These are phyloP conservation scores for Botryococcus braunii DNA, from an alignment of 163 green algal genomes.

Conservation along the genomic window DNA sequence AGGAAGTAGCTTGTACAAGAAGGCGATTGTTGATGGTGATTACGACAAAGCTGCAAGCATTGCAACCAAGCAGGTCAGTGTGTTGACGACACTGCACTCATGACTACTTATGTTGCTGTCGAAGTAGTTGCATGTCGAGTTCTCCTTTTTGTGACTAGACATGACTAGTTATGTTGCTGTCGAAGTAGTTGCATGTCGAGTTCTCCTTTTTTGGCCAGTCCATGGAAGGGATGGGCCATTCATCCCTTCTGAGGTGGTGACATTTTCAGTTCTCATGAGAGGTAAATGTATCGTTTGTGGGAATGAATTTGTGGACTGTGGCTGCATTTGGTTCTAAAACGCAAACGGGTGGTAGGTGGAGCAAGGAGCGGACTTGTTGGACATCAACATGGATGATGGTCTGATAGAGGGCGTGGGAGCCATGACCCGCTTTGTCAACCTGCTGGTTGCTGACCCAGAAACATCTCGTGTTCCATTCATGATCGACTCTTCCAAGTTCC, in stretches of 20 bases:
- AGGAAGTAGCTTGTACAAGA: conserved; percentile 95
- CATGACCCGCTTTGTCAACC: conserved; percentile 97
- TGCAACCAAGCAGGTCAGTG: conserved; percentile 70
- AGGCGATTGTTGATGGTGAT: conserved; percentile 88
- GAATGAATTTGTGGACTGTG: background rate
- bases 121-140: background rate
- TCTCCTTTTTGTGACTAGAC: background rate
- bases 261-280: too few species aligned
- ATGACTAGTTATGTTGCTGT: background rate
- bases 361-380: conserved; percentile 82
- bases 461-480: conserved; percentile 91
- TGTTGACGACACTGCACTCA: background rate
- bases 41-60: conserved; percentile 91
- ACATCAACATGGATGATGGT: conserved; percentile 99
- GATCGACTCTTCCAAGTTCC: conserved; percentile 97
- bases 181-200: background rate
- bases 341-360: conserved; percentile 46
- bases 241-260: too few species aligned
- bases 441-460: conserved; percentile 92
- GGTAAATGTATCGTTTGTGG: too few species aligned
- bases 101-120: background rate
- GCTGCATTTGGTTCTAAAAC: background rate
- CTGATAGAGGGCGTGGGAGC: conserved; percentile 87
- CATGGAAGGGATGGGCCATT: background rate
- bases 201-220: background rate